A percentile compares a stretch with the other conserved stretches of the same genome.
phyloP scores from a whole-genome alignment of 345 rosid genomes.

The Rhizophora mangle region DNA sequence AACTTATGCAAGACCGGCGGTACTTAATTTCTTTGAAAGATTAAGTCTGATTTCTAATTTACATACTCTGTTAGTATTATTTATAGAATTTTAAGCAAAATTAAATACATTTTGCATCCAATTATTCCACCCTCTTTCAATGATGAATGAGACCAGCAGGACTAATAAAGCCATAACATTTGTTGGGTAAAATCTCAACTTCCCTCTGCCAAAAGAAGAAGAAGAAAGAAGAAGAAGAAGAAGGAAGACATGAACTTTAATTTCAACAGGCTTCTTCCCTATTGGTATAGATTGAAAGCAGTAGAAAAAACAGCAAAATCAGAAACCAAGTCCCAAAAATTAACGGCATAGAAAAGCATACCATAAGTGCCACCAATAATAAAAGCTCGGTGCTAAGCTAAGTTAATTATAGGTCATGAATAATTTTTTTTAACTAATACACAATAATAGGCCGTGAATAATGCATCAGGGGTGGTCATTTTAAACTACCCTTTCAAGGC shows the following conservation, averaged over 20 bases:
- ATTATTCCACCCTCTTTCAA: neutral
- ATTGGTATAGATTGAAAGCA: neutral
- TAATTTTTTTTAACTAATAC: conserved; percentile 9
- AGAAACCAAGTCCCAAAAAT: too few species aligned
- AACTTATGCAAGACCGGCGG: neutral
- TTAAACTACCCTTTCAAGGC: conserved; percentile 4
- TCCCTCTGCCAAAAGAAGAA: neutral
- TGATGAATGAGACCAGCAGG: neutral
- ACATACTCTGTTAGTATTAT: neutral
- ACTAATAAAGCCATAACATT: neutral
- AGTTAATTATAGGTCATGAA: conserved; percentile 21
- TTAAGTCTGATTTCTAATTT: neutral
- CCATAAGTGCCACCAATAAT: conserved; percentile 12
- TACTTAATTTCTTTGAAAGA: neutral
- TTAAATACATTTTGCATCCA: neutral
- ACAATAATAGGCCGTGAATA: conserved; percentile 9
- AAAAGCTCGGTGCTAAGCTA: conserved; percentile 5
- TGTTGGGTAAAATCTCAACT: neutral
- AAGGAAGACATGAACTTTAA: too few species aligned
- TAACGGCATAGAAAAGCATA: conserved; percentile 28
- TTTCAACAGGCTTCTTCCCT: too few species aligned
- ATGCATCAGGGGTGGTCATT: conserved; percentile 13
- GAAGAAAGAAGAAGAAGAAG: too few species aligned
- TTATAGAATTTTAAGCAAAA: neutral
- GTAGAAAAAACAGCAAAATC: conserved; percentile 18